Conservation (phyloP, 129 eudicot genomes). For the Smallanthus sonchifolius region DNA sequence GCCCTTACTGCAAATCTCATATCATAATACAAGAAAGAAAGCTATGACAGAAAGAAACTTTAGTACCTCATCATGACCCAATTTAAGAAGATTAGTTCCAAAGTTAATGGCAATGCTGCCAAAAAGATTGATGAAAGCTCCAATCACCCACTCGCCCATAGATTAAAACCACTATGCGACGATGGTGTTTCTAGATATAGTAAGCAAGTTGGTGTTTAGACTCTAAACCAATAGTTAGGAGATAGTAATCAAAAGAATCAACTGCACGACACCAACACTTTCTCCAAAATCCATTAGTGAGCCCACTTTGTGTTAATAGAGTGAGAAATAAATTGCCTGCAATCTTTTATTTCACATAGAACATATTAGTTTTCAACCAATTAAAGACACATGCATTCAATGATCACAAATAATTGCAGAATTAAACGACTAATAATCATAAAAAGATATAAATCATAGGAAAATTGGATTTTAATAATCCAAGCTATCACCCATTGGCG, state of each 20-base stretch:
- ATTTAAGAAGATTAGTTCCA: slow-evolving; percentile 94
- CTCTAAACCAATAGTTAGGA: slow-evolving; percentile 6
- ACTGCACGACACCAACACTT: slow-evolving; percentile 13
- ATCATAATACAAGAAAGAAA: not conserved
- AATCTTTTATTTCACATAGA: slow-evolving; percentile 3
- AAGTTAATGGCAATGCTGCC: slow-evolving; percentile 96
- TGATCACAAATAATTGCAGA: not conserved
- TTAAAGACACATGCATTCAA: not conserved
- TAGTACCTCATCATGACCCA: slow-evolving; percentile 94
- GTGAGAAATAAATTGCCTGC: slow-evolving; percentile 12
- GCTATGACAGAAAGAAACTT: not conserved
- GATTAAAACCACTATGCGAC: slow-evolving; percentile 26
- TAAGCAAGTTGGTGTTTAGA: not conserved
- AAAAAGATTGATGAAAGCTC: slow-evolving; percentile 88
- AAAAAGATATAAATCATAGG: not conserved
- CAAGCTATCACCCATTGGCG: too few relatives aligned
- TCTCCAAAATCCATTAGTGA: slow-evolving; percentile 32
- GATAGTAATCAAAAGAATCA: slow-evolving; percentile 12
- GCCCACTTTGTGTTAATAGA: not conserved
- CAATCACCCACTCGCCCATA: slow-evolving; percentile 99
- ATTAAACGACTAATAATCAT: not conserved
- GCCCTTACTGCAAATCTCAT: not conserved
- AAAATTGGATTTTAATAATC: too few relatives aligned
- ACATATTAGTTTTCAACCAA: not conserved
- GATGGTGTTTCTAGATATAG: slow-evolving; percentile 10